Evolutionary conservation across 495 filamentous ascomycete genomes (phyloP), one percentile per base, ranked within the genome.

Genomic region (Aspergillus cristatus): DNA sequence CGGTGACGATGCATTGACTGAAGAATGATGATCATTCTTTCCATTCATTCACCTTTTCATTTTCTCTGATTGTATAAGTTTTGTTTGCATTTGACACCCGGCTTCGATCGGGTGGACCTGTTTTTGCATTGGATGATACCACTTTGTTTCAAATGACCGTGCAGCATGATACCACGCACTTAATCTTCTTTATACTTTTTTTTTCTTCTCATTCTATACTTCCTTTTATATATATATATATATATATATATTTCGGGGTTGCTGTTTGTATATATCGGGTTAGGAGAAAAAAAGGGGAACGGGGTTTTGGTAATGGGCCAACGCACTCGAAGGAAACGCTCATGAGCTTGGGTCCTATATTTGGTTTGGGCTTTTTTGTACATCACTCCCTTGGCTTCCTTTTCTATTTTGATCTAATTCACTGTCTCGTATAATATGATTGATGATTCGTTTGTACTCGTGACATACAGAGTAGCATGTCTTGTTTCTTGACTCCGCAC

Each of bases 1-100:
- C 41, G 81, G 82, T 4, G 84, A 84, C 28, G 86, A 86, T 50
- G 80, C 80, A 32, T 75, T 93, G 48, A 89, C 84, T 54, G 88
- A 95, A 59, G 88, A 95, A 48, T 67, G 51, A 56, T 43, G 28
- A 34, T 2, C 14, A 13, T 30, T 32, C 46, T 6, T 20, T 30
- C 40, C 14, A 40, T 33, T 33, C 25, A 13, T 42, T 16, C 10
- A 28, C 25, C 37, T 17, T 29, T 31, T 18, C 42, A 12, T 33
- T 38, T 14, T 18, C 35, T 44, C 39, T 34, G 17, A 18, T 37
- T 30, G 18, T 35, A n/a, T 43, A 5, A 7, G 7, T 44, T 34
- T 13, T 42, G 37, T 20, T 31, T 24, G 20, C 20, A 24, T 24
- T 24, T n/a, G n/a, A 24, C 20, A 24, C 20, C 8, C 8, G 20